Percentiles rank a stretch among this genome's conserved stretches.
phyloP scores from a whole-genome alignment of 345 rosid genomes.

The Eucalyptus sp. region DNA sequence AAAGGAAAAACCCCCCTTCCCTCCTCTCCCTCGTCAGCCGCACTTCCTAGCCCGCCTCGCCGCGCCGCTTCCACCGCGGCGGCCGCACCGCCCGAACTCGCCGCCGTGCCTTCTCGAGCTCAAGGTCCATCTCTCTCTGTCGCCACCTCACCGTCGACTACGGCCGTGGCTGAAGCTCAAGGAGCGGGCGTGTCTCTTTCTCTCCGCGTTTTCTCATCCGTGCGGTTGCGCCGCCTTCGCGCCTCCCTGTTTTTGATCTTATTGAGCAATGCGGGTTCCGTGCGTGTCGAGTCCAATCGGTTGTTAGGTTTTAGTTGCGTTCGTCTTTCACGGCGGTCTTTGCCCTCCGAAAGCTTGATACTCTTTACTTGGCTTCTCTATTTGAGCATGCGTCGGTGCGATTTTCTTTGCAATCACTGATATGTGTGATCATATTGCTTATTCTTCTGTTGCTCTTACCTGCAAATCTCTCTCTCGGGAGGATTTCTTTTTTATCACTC shows the following conservation, averaged over 20 bases:
- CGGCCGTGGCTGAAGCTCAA: not conserved
- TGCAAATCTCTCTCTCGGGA: not conserved
- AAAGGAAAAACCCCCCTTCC: not conserved
- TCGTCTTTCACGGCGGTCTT: not conserved
- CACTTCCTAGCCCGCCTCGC: not conserved
- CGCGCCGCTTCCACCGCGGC: not conserved
- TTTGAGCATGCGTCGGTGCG: not conserved
- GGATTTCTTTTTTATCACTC: not conserved
- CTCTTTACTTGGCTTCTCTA: not conserved
- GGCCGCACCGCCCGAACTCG: not conserved
- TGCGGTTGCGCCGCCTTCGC: not conserved
- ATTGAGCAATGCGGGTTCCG: not conserved
- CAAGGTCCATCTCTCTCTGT: not conserved
- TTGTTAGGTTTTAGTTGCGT: not conserved
- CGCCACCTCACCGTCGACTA: not conserved
- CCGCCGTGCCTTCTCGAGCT: not conserved
- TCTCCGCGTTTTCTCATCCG: not conserved
- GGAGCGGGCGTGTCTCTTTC: not conserved
- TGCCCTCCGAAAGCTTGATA: not conserved
- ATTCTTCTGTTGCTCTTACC: not conserved
- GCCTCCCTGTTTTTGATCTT: not conserved
- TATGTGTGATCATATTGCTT: not conserved
- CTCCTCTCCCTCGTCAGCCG: not conserved
- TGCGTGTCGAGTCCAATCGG: not conserved
- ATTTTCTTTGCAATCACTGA: not conserved